Base-by-base conservation (phyloP, 768 basidiomycete species). In the Clavulina sp. region DNA sequence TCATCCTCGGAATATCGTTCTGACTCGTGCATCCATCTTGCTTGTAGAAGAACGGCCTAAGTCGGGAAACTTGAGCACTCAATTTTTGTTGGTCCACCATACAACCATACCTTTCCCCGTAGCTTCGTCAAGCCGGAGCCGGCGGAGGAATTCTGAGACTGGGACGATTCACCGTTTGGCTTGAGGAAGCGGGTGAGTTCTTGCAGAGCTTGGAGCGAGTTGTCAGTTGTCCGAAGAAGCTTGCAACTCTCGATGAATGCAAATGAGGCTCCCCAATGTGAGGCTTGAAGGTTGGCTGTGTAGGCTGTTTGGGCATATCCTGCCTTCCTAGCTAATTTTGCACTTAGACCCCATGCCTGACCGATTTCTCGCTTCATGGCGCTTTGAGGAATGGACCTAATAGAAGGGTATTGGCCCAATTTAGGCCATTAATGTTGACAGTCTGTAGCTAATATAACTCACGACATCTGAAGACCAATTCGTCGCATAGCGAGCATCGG, bases 241-340 rank as follows among this genome's bases (percentile, higher is more conserved):
- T 88, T 96, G 1, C 87, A 85, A 60, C 81, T 88, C 62, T 97
- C 85, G 48, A 96, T 72, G 66, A 92, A 95, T 18, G 81, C 76
- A 61, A 81, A 89, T 0, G 74, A 73, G 0, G 78, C 74, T 21
- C 76, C 71, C 56, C 70, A 71, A 59, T 86, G 80, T 52, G 80
- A 75, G 0, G 91, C 88, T 65, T 99, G 95, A 0, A 99, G 72
- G 56, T 84, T 77, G 4, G 95, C 91, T 60, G 86, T 95, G 62
- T 97, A 99, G 2, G 95, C 89, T 0, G 93, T 96, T 67, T 96
- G 93, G 71, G 78, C 81, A 62, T 97, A 91, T 0, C 87, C 84
- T 2, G 91, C 85, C 62, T 96, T 99, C 31, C 95, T 72, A 31
- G 95, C 95, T 52, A 91, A 89, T 63, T 92, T 96, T n/a, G 92